These are phyloP conservation scores for Penicillium macrosclerotiorum DNA, from an alignment of 495 filamentous ascomycete genomes.

Conservation along the genomic window DNA sequence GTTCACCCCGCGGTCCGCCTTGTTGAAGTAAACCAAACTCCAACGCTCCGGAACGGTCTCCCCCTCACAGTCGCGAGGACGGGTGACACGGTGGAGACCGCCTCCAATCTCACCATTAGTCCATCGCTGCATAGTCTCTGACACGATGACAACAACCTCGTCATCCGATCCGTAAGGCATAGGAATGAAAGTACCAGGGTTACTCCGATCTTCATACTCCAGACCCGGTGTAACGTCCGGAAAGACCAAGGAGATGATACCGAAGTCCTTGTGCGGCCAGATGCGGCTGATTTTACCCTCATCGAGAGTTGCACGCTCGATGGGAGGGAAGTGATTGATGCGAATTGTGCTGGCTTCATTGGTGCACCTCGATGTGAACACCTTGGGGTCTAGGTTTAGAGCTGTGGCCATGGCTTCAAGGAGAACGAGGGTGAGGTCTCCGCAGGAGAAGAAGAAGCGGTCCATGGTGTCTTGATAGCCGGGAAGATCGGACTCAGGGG, in stretches of 20 bases:
- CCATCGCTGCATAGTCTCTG: conserved; percentile 16
- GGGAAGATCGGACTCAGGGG: conserved; percentile 5
- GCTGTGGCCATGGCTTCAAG: not conserved
- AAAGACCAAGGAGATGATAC: conserved; percentile 38
- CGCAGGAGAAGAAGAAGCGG: conserved; percentile 8
- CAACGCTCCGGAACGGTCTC: conserved; percentile 5
- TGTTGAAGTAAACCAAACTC: conserved; percentile 5
- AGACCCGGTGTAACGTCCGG: conserved; percentile 35
- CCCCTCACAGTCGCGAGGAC: not conserved
- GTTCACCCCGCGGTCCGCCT: conserved; percentile 6
- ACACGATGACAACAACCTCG: conserved; percentile 40
- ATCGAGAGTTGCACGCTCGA: conserved; percentile 3
- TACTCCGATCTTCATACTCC: conserved; percentile 28
- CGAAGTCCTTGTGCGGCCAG: conserved; percentile 38
- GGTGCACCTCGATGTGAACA: conserved; percentile 3
- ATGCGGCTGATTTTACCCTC: conserved; percentile 15
- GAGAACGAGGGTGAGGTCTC: conserved; percentile 4
- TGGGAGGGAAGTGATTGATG: conserved; percentile 12
- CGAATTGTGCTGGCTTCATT: conserved; percentile 4
- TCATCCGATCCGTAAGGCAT: conserved; percentile 20
- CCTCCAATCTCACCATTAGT: conserved; percentile 37
- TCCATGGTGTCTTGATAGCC: conserved; percentile 6
- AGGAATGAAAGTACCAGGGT: conserved; percentile 7
- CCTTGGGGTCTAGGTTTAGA: not conserved
- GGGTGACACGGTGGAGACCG: conserved; percentile 42